These are phyloP conservation scores for Stereocaulon alpinum DNA, from an alignment of 495 filamentous ascomycete species.

Conservation along the genomic window DNA sequence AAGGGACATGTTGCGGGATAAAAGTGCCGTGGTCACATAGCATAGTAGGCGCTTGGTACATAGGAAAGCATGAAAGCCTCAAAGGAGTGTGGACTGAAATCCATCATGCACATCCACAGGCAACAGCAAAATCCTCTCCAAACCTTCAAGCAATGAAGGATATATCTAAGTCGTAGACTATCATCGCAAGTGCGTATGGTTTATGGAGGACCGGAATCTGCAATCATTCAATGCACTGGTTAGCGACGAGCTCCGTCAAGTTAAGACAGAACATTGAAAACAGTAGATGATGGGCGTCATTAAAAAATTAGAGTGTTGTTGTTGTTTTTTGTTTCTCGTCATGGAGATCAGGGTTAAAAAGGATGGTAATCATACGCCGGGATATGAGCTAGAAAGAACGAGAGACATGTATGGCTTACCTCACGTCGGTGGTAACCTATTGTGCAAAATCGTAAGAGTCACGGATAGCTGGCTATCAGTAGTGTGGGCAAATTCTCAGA, in stretches of 20 bases:
- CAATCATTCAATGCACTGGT: background rate
- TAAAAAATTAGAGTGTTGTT: constrained; percentile 58
- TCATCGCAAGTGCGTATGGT: too few relatives aligned
- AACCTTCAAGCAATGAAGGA: too few relatives aligned
- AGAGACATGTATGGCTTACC: constrained; percentile 5
- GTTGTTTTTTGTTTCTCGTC: constrained; percentile 45
- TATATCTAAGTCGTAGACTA: too few relatives aligned
- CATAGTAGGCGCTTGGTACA: too few relatives aligned
- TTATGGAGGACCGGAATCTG: too few relatives aligned
- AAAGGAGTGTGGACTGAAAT: too few relatives aligned
- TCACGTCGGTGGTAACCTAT: background rate
- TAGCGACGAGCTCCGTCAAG: background rate
- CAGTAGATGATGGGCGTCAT: constrained; percentile 34
- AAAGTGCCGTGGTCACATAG: too few relatives aligned
- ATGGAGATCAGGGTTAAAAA: constrained; percentile 50
- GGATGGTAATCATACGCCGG: constrained; percentile 42
- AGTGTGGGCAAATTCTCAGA: background rate
- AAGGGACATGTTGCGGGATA: too few relatives aligned
- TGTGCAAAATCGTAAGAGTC: background rate
- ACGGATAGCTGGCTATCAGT: background rate
- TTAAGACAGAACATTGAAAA: background rate
- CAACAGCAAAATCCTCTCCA: too few relatives aligned
- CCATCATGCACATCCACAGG: too few relatives aligned
- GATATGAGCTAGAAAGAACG: background rate
- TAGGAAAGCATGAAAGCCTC: too few relatives aligned